Conservation (phyloP, 1,284 basidiomycete genomes). For the Somion occarium region DNA sequence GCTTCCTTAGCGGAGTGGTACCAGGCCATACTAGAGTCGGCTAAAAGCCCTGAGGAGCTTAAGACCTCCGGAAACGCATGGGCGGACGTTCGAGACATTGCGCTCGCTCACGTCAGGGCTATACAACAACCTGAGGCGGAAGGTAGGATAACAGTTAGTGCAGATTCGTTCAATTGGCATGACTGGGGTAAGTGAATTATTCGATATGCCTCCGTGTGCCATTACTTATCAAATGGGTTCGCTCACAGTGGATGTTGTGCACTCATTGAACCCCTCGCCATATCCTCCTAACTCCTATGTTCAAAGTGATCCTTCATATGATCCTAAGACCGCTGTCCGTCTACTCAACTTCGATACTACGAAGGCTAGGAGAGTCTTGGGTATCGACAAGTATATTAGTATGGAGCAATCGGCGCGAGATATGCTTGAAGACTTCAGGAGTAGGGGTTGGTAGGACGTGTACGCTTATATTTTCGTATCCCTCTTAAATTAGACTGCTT, state of each 20-base stretch:
- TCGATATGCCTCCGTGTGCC: not conserved
- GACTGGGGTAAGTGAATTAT: constrained; percentile 22
- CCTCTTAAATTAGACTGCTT: no score
- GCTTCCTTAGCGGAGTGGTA: constrained; percentile 1
- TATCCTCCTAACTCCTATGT: constrained; percentile 8
- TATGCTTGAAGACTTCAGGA: constrained; percentile 11
- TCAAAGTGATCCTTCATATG: not conserved
- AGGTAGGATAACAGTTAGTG: constrained; percentile 15
- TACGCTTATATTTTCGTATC: not conserved
- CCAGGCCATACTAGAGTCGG: not conserved
- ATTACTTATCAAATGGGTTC: not conserved
- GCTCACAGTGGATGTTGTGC: constrained; percentile 1
- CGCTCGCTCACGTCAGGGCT: constrained; percentile 49
- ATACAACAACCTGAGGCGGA: constrained; percentile 25
- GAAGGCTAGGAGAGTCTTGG: constrained; percentile 10
- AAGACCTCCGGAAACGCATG: constrained; percentile 23
- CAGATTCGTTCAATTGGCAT: constrained; percentile 25
- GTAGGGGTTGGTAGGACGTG: constrained; percentile 9
- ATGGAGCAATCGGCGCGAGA: constrained; percentile 8
- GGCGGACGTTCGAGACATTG: constrained; percentile 61
- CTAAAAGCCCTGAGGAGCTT: constrained; percentile 1
- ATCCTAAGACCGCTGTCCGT: not conserved
- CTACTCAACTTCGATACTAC: constrained; percentile 2
- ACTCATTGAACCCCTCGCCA: constrained; percentile 5
- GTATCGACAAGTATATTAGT: constrained; percentile 6